phyloP scores from a whole-genome alignment of 2,329 filamentous ascomycete genomes.

The Cladosporium colombiae region DNA sequence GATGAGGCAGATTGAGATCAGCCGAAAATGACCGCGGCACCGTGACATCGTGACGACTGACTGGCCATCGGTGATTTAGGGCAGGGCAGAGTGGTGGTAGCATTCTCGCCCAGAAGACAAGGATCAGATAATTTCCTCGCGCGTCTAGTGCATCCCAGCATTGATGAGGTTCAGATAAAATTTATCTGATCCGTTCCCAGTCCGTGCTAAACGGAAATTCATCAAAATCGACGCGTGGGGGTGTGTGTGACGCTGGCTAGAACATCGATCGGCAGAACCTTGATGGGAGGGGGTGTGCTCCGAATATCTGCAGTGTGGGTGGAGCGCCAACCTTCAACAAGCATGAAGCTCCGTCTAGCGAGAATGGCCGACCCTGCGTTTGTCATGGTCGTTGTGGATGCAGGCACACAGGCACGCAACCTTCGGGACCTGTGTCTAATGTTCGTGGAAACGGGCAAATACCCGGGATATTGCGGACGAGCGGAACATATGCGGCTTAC shows the following conservation, averaged over 20 bases:
- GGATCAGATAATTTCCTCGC: conserved; percentile 11
- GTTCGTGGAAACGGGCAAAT: not conserved
- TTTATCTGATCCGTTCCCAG: conserved; percentile 17
- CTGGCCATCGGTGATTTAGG: not conserved
- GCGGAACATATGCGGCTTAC: not conserved
- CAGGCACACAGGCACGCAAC: not conserved
- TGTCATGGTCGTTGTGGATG: conserved; percentile 6
- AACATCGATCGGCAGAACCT: conserved; percentile 13
- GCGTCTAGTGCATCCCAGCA: not conserved
- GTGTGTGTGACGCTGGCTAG: not conserved
- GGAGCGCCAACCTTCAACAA: conserved; percentile 1
- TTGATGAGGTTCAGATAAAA: conserved; percentile 18
- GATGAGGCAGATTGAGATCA: not conserved
- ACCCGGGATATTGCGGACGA: not conserved
- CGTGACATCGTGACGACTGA: not conserved
- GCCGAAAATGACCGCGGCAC: not conserved
- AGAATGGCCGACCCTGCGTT: not conserved
- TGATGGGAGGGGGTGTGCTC: conserved; percentile 13
- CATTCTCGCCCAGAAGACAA: conserved; percentile 4
- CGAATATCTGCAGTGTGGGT: not conserved
- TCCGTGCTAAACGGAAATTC: conserved; percentile 6
- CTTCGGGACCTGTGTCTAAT: conserved; percentile 1
- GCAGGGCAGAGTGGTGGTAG: not conserved
- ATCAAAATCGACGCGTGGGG: not conserved
- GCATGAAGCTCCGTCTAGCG: conserved; percentile 4